Evolutionary conservation across 2,329 filamentous ascomycete species (phyloP).

Genomic region (Hirsutella minnesotensis): DNA sequence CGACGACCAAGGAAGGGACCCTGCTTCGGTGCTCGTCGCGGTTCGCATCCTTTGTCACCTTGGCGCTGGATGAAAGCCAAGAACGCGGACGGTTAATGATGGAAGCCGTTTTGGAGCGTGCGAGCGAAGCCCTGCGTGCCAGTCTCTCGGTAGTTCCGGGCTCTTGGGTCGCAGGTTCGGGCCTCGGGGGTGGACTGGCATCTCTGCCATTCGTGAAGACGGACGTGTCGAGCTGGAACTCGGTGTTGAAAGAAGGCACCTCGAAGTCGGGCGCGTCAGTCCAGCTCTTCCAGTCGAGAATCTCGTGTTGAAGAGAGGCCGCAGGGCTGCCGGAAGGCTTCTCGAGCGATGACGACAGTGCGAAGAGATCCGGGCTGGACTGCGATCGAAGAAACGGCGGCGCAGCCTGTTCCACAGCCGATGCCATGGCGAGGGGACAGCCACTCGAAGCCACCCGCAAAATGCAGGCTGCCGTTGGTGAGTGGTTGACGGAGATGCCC

Average conservation of each 20-base stretch:
- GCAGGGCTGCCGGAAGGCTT: not conserved
- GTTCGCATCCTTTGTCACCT: constrained; percentile 19
- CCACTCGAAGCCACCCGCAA: constrained; percentile 13
- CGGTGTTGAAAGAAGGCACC: constrained; percentile 40
- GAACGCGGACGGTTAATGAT: constrained; percentile 37
- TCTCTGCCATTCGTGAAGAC: constrained; percentile 22
- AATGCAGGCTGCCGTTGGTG: constrained; percentile 2
- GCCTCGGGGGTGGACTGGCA: not conserved
- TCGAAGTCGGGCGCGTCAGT: constrained; percentile 31
- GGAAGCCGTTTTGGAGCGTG: constrained; percentile 29
- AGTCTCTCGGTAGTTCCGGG: not conserved
- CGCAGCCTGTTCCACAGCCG: constrained; percentile 20
- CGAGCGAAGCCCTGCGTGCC: constrained; percentile 7
- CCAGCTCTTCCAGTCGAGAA: constrained; percentile 2
- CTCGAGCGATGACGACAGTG: constrained; percentile 6
- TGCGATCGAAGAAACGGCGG: constrained; percentile 20
- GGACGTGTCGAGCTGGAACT: constrained; percentile 34
- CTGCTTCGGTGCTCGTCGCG: constrained; percentile 11
- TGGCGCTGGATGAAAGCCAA: constrained; percentile 36
- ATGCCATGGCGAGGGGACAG: constrained; percentile 25
- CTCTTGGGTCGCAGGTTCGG: constrained; percentile 6
- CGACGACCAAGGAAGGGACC: constrained; percentile 14
- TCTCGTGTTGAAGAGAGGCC: not conserved
- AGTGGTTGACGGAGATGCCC: not conserved
- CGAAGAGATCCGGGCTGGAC: constrained; percentile 20